These are phyloP conservation scores for Saussurea involucrata DNA, from an alignment of 129 eudicot species.

Conservation along the genomic window DNA sequence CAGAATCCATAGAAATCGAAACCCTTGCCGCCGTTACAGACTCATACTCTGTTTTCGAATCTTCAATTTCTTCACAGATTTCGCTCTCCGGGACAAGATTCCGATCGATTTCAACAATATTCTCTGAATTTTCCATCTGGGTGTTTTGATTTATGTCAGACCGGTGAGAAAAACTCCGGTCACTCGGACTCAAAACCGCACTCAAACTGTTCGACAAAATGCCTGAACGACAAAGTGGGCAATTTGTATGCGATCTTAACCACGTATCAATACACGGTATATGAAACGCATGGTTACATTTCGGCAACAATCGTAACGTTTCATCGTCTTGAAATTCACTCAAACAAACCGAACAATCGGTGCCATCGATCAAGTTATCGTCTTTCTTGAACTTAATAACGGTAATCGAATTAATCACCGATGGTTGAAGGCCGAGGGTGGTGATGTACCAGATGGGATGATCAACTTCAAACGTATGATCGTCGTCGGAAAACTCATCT, in stretches of 20 bases:
- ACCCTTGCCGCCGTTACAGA: slow-evolving; percentile 15
- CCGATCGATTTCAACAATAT: background rate
- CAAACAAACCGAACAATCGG: slow-evolving; percentile 67
- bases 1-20: slow-evolving; percentile 42
- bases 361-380: slow-evolving; percentile 48
- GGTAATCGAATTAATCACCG: slow-evolving; percentile 46
- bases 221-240: slow-evolving; percentile 67
- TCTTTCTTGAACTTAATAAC: slow-evolving; percentile 32
- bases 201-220: slow-evolving; percentile 29
- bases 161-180: slow-evolving; percentile 3
- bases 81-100: slow-evolving; percentile 7
- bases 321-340: slow-evolving; percentile 57
- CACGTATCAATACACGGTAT: slow-evolving; percentile 66
- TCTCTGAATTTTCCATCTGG: slow-evolving; percentile 24
- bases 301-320: slow-evolving; percentile 50
- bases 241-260: slow-evolving; percentile 63
- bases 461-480: slow-evolving; percentile 31
- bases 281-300: slow-evolving; percentile 75
- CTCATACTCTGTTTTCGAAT: slow-evolving; percentile 24
- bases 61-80: slow-evolving; percentile 22
- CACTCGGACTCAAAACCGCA: slow-evolving; percentile 16
- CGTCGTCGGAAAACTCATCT: slow-evolving; percentile 31
- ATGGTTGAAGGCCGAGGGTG: slow-evolving; percentile 55
- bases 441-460: slow-evolving; percentile 68
- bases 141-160: background rate